Evolutionary conservation across 805 yeast genomes (phyloP).

Genomic region (Candida ponderosae): DNA sequence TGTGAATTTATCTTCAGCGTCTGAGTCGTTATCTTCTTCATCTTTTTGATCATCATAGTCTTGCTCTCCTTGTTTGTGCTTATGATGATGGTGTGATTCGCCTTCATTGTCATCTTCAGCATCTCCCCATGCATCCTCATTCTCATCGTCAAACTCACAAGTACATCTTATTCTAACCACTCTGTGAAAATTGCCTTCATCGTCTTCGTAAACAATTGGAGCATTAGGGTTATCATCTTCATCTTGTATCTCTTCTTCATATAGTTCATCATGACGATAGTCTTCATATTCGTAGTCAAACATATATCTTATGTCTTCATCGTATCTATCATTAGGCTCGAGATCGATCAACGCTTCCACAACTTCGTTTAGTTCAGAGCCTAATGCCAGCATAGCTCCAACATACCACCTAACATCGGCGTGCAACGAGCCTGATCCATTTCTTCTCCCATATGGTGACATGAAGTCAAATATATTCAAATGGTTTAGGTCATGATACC

Average conservation of each 20-base stretch:
- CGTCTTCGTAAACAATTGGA: constrained; percentile 15
- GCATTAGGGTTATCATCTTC: constrained; percentile 22
- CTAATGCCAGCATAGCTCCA: constrained; percentile 45
- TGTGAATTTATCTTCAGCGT: constrained; percentile 4
- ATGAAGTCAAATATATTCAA: constrained; percentile 52
- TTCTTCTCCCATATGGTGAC: constrained; percentile 59
- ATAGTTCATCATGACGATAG: constrained; percentile 24
- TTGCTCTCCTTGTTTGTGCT: constrained; percentile 2
- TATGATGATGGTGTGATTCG: constrained; percentile 8
- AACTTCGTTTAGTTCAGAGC: constrained; percentile 38
- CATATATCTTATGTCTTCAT: constrained; percentile 58
- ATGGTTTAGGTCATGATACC: constrained; percentile 49
- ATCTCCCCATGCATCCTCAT: constrained; percentile 6
- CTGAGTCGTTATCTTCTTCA: not conserved
- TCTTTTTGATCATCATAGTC: constrained; percentile 1
- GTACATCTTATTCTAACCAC: constrained; percentile 16
- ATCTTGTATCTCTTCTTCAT: constrained; percentile 30
- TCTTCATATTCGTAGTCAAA: constrained; percentile 48
- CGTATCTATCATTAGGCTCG: constrained; percentile 56
- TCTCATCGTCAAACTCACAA: constrained; percentile 17
- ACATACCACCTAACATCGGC: constrained; percentile 53
- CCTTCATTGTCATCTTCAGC: constrained; percentile 13
- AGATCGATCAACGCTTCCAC: constrained; percentile 47
- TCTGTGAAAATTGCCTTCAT: constrained; percentile 18
- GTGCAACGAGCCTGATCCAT: constrained; percentile 50